Base-by-base conservation (phyloP, 1,284 basidiomycete genomes). In the Sanghuangporus baumii region DNA sequence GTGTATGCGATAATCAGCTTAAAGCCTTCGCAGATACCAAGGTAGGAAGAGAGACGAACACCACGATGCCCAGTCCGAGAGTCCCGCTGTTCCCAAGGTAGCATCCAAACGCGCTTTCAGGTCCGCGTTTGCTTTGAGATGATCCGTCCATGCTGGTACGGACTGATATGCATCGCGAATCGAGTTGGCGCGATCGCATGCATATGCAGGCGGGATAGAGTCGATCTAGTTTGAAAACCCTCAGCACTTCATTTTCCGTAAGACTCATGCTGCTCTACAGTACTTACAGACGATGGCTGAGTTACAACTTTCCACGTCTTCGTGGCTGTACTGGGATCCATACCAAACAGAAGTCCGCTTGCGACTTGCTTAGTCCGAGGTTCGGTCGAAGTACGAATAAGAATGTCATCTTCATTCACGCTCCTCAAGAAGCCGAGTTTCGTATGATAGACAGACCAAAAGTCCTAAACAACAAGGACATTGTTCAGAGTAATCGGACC, bases 61-160 rank as follows among this genome's bases (percentile, higher is more conserved):
- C 79, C 78, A 85, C 4, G 75, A 74, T 34, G 76, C 72, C 83
- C 83, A 85, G 6, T 70, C 79, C 16, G 69, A 67, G 47, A 78
- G 66, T 1, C 74, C 76, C 8, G 72, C 71, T 0, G 81, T 84
- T 9, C 82, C 82, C 9, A 83, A 73, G 0, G 73, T 80, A 0
- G 66, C 69, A 64, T 77, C 79, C 9, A 84, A 68, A 37, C 76
- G 68, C 26, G 67, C 69, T 64, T 81, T 77, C 56, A 84, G 70
- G 26, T 69, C 71, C 12, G 72, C 68, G 62, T 80, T 77, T 50
- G 72, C 69, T n/a, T 71, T 62, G 4, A 85, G 73, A 66, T 85
- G 82, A 64, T 79, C 74, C 11, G 73, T 79, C 83, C 83, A 85
- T 0, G 74, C 75, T 5, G 81, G 76, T 3, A 79, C 74, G 2